Evolutionary conservation across 495 filamentous ascomycete genomes (phyloP), one percentile per base, ranked within the genome.

Genomic region (Aspergillus indologenus): DNA sequence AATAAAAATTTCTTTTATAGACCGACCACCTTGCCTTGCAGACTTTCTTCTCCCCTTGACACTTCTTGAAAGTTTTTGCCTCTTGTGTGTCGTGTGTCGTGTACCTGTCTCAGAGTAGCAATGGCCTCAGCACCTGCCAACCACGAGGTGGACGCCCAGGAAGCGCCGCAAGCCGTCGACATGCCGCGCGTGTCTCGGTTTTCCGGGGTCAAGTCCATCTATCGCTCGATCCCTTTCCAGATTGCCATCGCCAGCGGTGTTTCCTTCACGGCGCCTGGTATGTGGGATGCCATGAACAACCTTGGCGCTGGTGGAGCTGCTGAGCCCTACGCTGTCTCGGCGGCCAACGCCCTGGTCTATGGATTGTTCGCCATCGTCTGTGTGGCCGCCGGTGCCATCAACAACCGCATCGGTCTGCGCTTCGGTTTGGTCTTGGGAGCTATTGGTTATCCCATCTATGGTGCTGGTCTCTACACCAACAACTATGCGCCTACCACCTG

Each of bases 381-480:
- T 62, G 64, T 72, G 15, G 57, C 64, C 9, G 69, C 69, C 19
- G 69, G 69, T 46, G 69, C 69, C 43, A 70, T 72, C 57, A 72
- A 72, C 62, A 75, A 77, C 57, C 81, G 79, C 48, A 82, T 87
- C 50, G 84, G 84, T 24, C 81, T 87, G 60, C 83, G 83, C 52
- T 80, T 76, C 40, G 79, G 83, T 7, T 63, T 88, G 34, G 76
- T 85, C 12, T 69, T 87, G 34, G 85, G 85, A 26, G 82, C 82
- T 45, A 65, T 74, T 22, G 71, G 69, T 14, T 74, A 74, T 53
- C 71, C 71, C 1, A 74, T 74, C 52, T 74, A 74, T 8, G 70
- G 69, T 1, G 85, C 84, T 14, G 84, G 83, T 18, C 69, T 88
- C 1, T 87, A 88, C 65, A 81, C 79, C 53, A 88, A 88, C 61